A percentile compares a stretch with the other conserved stretches of the same genome.
Conservation (phyloP, 78 protist species). For the Capsaspora owczarzaki region DNA sequence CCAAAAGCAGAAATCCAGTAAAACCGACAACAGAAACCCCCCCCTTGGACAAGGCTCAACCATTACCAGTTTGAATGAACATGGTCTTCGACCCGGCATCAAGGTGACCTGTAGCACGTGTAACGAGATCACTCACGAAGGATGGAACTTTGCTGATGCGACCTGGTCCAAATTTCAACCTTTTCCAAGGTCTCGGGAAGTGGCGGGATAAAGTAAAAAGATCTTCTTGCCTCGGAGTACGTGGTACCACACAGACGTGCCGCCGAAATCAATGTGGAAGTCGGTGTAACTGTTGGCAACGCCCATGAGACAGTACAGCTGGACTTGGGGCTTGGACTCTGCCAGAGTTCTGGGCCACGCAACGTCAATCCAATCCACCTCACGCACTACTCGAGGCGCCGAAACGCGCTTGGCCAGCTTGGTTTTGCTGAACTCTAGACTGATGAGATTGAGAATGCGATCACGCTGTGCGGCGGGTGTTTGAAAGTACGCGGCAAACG, state of each 20-base stretch:
- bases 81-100: not conserved
- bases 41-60: too few species aligned
- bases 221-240: slow-evolving; percentile 18
- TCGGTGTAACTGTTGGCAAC: slow-evolving; percentile 12
- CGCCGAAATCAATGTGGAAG: slow-evolving; percentile 45
- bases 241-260: slow-evolving; percentile 47
- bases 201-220: slow-evolving; percentile 19
- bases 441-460: slow-evolving; percentile 8
- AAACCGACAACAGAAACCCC: not conserved
- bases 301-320: slow-evolving; percentile 34
- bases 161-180: not conserved
- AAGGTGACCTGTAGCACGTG: not conserved
- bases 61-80: not conserved
- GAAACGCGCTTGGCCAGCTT: not conserved
- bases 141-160: not conserved
- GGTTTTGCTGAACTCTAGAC: slow-evolving; percentile 13
- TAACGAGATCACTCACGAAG: not conserved
- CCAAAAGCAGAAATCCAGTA: not conserved
- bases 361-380: slow-evolving; percentile 17
- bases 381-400: slow-evolving; percentile 19
- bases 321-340: not conserved
- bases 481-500: slow-evolving; percentile 1
- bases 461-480: slow-evolving; percentile 5
- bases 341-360: slow-evolving; percentile 20
- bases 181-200: not conserved